Base-by-base conservation (phyloP, 1,139 yeast species). In the Debaryomyces nepalensis region DNA sequence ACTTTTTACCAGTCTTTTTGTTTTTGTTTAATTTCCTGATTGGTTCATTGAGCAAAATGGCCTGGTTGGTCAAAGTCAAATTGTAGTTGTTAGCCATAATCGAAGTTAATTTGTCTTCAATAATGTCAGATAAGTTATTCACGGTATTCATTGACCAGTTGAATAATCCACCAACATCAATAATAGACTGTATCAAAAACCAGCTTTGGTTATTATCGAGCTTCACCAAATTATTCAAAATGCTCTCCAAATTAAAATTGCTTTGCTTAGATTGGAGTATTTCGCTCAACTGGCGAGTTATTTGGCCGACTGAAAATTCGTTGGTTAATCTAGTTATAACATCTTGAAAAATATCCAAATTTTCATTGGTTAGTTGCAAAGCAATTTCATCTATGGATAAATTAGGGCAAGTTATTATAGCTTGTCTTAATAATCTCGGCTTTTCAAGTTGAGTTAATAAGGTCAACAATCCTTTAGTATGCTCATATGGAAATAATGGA, bases 321-420 rank as follows among this genome's bases (percentile, higher is more conserved):
- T 77, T 84, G 38, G 77, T 63, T 34, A 87, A 65, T 51, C 96
- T 76, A 23, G 76, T 65, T n/a, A 87, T 77, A 5, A 86, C 74
- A 55, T 86, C 95, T 41, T 73, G 70, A 55, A 88, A 83, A 26
- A 86, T 77, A 30, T 82, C 88, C 49, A 79, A 81, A 4, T 69
- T 61, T 39, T 68, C 65, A 9, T 47, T 50, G 6, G 63, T 50
- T 36, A 89, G 68, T 46, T 86, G 89, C 4, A 66, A 59, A 33
- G 87, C 66, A 21, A 90, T 70, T 46, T 87, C 95, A 4, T 63
- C 60, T 39, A 87, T 72, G 4, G 85, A 75, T 32, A 90, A 65
- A 45, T 82, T 81, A 3, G 89, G 87, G 49, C 95, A 84, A 1
- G 93, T 83, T 10, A 83, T 86, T 40, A 89, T 76, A 0, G 95